Base-by-base conservation (phyloP, 78 protist species). In the Dictyostelium capitatum region DNA sequence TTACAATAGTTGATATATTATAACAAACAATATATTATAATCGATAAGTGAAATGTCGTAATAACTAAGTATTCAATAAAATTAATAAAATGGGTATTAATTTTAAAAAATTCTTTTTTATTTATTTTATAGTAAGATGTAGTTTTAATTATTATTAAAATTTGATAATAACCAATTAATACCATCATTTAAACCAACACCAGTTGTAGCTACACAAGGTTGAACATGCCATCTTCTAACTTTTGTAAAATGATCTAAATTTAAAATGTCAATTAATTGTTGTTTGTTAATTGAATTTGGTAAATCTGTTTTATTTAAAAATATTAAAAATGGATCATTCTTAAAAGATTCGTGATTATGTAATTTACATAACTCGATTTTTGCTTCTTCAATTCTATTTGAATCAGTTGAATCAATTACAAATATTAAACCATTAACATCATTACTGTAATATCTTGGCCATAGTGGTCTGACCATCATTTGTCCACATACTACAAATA, bases 401-500 rank as follows among this genome's bases (percentile, higher is more conserved):
- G 75, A 30, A 82, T 98, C 99, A 57, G 64, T 95, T 30, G 97
- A 89, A 84, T 98, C 99, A 20, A 98, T 90, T 8, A 98, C 99
- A 91, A 95, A 98, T 77, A 98, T 98, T 56, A 98, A 50, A 8
- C 95, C 99, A 14, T 95, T 73, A 12, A 97, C 54, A 7, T 15
- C 51, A 82, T 94, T 80, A 11, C 64, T 47, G 96, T 57, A 98
- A 53, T 97, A 96, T 28, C 82, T 97, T n/a, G 94, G 64, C 99
- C 98, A 98, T 17, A 98, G 89, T 4, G 97, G 96, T 4, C 99
- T 94, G 64, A 98, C 96, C 80, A 91, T 97, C 46, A 96, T 95
- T 83, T 97, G 99, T 5, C 99, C 99, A 12, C 99, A 99, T 12
- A 98, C 98, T 62, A 98, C 99, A 98, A 98, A 98, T 48, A 97